These are phyloP conservation scores for Arachnomyces sp. DNA, from an alignment of 2,329 filamentous ascomycete species.

Conservation along the genomic window DNA sequence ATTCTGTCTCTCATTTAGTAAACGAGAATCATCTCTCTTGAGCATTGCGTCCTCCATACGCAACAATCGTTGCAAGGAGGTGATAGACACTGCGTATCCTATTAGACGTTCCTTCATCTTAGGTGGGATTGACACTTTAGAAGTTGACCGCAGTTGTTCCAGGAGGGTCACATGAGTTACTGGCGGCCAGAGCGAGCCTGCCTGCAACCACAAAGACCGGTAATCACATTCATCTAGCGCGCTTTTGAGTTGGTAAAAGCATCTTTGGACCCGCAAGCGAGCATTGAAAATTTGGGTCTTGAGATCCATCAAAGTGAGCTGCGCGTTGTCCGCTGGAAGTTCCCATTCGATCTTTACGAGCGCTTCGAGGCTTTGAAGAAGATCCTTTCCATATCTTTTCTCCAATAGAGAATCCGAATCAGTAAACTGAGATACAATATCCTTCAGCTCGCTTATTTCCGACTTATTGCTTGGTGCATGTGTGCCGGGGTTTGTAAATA, in stretches of 20 bases:
- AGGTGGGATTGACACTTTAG: slow-evolving; percentile 19
- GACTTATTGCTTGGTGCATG: background rate
- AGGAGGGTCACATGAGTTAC: slow-evolving; percentile 35
- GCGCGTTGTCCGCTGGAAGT: no score
- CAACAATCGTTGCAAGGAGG: slow-evolving; percentile 35
- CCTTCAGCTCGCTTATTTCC: slow-evolving; percentile 17
- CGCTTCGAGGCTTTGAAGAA: slow-evolving; percentile 30
- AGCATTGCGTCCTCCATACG: slow-evolving; percentile 32
- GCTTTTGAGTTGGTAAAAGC: slow-evolving; percentile 11
- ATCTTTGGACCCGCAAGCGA: slow-evolving; percentile 11
- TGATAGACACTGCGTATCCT: slow-evolving; percentile 33
- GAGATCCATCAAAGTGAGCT: background rate
- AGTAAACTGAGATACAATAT: slow-evolving; percentile 16
- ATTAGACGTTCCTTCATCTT: slow-evolving; percentile 32
- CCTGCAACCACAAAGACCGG: slow-evolving; percentile 31
- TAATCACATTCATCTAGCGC: slow-evolving; percentile 19
- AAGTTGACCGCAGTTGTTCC: slow-evolving; percentile 33
- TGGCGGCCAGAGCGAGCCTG: slow-evolving; percentile 34
- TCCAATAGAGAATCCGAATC: slow-evolving; percentile 21
- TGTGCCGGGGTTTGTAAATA: no score
- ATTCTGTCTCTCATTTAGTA: slow-evolving; percentile 46
- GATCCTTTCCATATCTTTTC: slow-evolving; percentile 29
- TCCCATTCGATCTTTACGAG: slow-evolving; percentile 15
- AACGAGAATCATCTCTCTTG: slow-evolving; percentile 44
- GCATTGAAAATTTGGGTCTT: slow-evolving; percentile 17